Evolutionary conservation across 2,329 filamentous ascomycete species (phyloP).

Genomic region (Lasiodiplodia sp.): DNA sequence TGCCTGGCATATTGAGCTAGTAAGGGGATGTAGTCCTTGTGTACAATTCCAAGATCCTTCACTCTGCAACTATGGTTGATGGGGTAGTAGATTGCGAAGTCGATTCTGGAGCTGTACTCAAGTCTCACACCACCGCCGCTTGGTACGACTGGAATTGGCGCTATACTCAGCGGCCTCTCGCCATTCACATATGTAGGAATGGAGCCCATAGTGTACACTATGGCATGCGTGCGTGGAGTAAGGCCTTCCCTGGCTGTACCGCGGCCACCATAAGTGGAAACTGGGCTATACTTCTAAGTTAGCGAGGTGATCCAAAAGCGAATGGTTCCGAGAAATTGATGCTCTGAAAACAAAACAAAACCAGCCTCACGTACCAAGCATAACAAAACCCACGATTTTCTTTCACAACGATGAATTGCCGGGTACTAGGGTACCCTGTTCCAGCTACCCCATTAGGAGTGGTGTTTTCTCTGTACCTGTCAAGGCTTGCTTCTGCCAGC

Average conservation of each 20-base stretch:
- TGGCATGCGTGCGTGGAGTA: conserved; percentile 45
- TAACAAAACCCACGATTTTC: conserved; percentile 35
- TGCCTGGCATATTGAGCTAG: background rate
- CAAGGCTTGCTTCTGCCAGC: background rate
- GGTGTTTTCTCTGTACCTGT: too few species aligned
- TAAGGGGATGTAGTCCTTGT: conserved; percentile 35
- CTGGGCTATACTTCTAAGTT: conserved; percentile 39
- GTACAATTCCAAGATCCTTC: conserved; percentile 48
- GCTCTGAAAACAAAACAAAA: background rate
- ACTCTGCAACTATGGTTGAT: conserved; percentile 54
- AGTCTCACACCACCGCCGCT: conserved; percentile 36
- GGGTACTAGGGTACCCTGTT: conserved; percentile 36
- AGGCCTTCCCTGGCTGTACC: conserved; percentile 48
- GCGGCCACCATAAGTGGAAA: conserved; percentile 49
- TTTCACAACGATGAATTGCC: conserved; percentile 39
- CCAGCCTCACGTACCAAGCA: conserved; percentile 34
- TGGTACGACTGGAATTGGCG: conserved; percentile 42
- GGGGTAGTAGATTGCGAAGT: conserved; percentile 51
- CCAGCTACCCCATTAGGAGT: background rate
- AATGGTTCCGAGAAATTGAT: conserved; percentile 27
- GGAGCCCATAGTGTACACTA: conserved; percentile 40
- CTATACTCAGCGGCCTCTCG: background rate
- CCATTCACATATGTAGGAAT: background rate
- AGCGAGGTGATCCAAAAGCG: conserved; percentile 30
- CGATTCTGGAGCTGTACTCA: conserved; percentile 46